Percentiles rank a stretch among this genome's conserved stretches.
Conservation (phyloP, 768 basidiomycete genomes). For the Lanmaoa pseudosensibilis region DNA sequence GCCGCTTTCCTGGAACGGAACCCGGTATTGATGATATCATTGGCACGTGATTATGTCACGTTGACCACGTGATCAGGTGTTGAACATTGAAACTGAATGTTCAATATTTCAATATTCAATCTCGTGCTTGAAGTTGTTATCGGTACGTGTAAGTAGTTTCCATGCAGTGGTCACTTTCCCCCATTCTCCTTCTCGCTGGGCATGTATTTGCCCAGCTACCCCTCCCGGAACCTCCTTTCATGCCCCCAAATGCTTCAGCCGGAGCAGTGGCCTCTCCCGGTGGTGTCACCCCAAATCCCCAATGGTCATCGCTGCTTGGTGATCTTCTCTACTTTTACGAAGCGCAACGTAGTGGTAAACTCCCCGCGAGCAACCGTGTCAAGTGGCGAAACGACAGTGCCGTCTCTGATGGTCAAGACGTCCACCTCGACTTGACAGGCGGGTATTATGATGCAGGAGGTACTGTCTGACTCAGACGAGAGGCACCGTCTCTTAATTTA, state of each 20-base stretch:
- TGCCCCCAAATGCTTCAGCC: conserved; percentile 58
- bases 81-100: not conserved
- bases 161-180: conserved; percentile 24
- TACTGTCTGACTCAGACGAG: conserved; percentile 31
- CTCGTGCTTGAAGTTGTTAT: not conserved
- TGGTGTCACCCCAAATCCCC: conserved; percentile 55
- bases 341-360: conserved; percentile 79
- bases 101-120: not conserved
- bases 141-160: not conserved
- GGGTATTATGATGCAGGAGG: conserved; percentile 95
- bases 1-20: not conserved
- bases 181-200: conserved; percentile 20
- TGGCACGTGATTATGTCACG: conserved; percentile 12
- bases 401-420: conserved; percentile 73
- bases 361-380: conserved; percentile 70
- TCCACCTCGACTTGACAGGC: conserved; percentile 72
- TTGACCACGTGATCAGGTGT: conserved; percentile 26
- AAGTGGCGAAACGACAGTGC: conserved; percentile 86
- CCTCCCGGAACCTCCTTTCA: conserved; percentile 62
- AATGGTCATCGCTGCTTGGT: conserved; percentile 83
- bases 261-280: conserved; percentile 51
- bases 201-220: conserved; percentile 53
- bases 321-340: conserved; percentile 88
- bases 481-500: not conserved
- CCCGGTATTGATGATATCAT: conserved; percentile 13